Conservation (phyloP, 768 basidiomycete genomes). For the Trametes cinnabarina region DNA sequence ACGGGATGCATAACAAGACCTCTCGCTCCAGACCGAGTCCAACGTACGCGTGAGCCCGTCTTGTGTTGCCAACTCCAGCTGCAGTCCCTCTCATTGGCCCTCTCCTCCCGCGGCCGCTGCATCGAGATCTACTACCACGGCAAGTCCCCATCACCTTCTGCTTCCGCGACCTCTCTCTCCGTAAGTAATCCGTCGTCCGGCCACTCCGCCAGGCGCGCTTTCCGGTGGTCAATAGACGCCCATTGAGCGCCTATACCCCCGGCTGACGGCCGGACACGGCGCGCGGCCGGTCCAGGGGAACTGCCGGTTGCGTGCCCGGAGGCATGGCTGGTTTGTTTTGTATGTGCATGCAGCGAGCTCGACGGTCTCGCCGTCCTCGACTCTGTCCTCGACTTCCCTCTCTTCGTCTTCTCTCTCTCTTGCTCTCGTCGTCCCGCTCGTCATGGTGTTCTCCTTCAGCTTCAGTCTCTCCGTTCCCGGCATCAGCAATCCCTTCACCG, state of each 20-base stretch:
- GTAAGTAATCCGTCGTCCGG: background rate
- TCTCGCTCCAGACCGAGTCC: too few relatives aligned
- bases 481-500: slow-evolving; percentile 59
- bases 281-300: background rate
- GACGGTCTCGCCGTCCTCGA: slow-evolving; percentile 6
- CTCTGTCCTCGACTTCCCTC: background rate
- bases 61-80: slow-evolving; percentile 10
- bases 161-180: background rate
- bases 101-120: background rate
- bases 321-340: slow-evolving; percentile 6
- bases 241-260: background rate
- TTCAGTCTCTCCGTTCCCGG: slow-evolving; percentile 68
- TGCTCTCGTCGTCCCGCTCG: background rate
- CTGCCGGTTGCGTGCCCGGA: background rate
- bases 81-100: too few relatives aligned
- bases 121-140: too few relatives aligned
- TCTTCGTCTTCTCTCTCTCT: background rate
- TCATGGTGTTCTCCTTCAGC: slow-evolving; percentile 60
- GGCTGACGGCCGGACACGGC: slow-evolving; percentile 8
- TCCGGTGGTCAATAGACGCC: too few relatives aligned
- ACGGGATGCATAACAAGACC: too few relatives aligned
- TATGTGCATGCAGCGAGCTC: slow-evolving; percentile 10
- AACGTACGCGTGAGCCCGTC: too few relatives aligned
- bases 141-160: background rate
- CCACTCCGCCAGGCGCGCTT: too few relatives aligned